A percentile compares a stretch with the other conserved stretches of the same genome.
These are phyloP conservation scores for Lodderomyces metapsilosis DNA, from an alignment of 1,139 yeast genomes.

Conservation along the genomic window DNA sequence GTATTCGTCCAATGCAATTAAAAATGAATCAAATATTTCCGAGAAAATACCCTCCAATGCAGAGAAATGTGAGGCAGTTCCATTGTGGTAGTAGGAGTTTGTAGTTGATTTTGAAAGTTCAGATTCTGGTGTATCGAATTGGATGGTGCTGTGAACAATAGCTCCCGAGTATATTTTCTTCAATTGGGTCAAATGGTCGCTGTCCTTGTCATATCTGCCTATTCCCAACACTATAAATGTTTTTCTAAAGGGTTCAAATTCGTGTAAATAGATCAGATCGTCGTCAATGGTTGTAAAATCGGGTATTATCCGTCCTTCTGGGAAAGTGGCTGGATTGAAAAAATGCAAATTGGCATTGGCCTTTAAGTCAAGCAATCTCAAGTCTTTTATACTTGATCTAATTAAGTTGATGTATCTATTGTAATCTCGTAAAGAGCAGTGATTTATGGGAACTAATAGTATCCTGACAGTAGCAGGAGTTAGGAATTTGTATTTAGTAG, in stretches of 20 bases:
- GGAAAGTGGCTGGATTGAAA: slow-evolving; percentile 85
- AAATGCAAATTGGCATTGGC: slow-evolving; percentile 54
- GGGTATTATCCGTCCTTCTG: slow-evolving; percentile 63
- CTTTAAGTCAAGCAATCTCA: slow-evolving; percentile 71
- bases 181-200: slow-evolving; percentile 14
- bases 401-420: slow-evolving; percentile 45
- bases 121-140: slow-evolving; percentile 52
- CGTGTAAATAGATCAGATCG: slow-evolving; percentile 67
- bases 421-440: slow-evolving; percentile 50
- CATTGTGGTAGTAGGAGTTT: slow-evolving; percentile 24
- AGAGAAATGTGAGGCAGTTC: slow-evolving; percentile 27
- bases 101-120: slow-evolving; percentile 16
- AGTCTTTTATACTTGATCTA: slow-evolving; percentile 50
- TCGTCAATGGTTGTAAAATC: slow-evolving; percentile 55
- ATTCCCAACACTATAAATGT: slow-evolving; percentile 68
- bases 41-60: slow-evolving; percentile 66
- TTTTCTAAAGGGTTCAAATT: slow-evolving; percentile 86
- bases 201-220: slow-evolving; percentile 35
- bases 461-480: slow-evolving; percentile 67
- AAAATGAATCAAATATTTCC: slow-evolving; percentile 42
- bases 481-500: slow-evolving; percentile 22
- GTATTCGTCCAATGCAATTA: slow-evolving; percentile 63
- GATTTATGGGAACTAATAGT: slow-evolving; percentile 69
- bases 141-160: slow-evolving; percentile 60
- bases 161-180: slow-evolving; percentile 50